Base-by-base conservation (phyloP, 352 stramenopile genomes). In the Phytopythium litorale region DNA sequence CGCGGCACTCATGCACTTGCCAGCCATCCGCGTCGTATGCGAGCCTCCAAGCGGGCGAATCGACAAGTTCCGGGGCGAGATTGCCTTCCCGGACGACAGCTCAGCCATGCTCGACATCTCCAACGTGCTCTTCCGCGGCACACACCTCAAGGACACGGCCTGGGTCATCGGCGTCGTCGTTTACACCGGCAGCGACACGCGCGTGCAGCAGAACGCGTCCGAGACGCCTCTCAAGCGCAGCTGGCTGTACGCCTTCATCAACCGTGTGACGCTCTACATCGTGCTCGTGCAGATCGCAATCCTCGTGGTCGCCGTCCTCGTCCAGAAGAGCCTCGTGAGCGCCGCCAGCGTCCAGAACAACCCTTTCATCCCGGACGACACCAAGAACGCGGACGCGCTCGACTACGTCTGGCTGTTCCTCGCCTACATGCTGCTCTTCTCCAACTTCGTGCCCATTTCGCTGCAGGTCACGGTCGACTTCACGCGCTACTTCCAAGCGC, bases 401-500 rank as follows among this genome's bases (percentile, higher is more conserved):
- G 69, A 82, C 53, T 81, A 70, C 52, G 43, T 85, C 19, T 85
- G 71, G 72, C 72, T 85, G 15, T 88, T 90, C 30, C 60, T 88
- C 15, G 75, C 81, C 15, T 99, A 98, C 71, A 88, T 96, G 64
- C 71, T 98, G n/a, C 76, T 97, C 9, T 94, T 94, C 64, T 94
- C 87, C 52, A 92, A 94, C 57, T 96, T 98, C 65, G 88, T 98
- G n/a, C 92, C 92, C 6, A 95, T 98, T 48, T 95, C 89, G 21
- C 76, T 98, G 23, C 96, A 98, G 72, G 86, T 97, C 33, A 89
- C 79, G 7, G 87, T 98, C 58, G 79, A 92, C 55, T 87, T 96
- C 28, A 88, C 87, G 3, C 77, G 78, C 9, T 96, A 94, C 45
- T 86, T 96, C 11, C 88, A 97, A 67, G 71, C 81, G 4, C 68